Base-by-base conservation (phyloP, 2,329 filamentous ascomycete species). In the Cytospora schulzeri region DNA sequence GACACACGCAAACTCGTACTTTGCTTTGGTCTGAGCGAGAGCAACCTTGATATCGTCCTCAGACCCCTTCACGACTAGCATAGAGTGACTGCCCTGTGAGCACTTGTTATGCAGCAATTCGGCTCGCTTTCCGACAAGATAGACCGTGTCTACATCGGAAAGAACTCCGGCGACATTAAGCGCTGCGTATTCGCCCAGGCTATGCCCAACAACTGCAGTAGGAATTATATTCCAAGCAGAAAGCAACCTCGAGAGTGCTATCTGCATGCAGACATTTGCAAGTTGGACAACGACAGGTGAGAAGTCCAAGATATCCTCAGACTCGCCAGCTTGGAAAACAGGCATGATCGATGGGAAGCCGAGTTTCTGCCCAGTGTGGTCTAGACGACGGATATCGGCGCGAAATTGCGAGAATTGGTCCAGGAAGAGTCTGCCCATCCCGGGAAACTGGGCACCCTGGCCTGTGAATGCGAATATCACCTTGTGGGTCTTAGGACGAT, bases 141-240 rank as follows among this genome's bases (percentile, higher is more conserved):
- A 88, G 61, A 94, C 84, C 71, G 89, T 85, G 72, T 92, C 90
- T 68, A 85, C 85, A 26, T 85, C 87, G 15, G 88, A 90, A 24
- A 92, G 79, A 17, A 92, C 88, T 52, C 89, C 90, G 57, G 90
- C 88, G 41, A 88, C 82, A 70, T 90, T 83, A 8, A 92, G 83
- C 55, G 88, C 88, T 41, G 88, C 87, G 68, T 90, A 90, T 73
- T 91, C 88, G 52, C 88, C 88, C 29, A 91, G 76, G 67, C 86
- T 89, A 72, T 84, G 83, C 6, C 83, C 83, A 9, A 85, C 72
- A 3, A 85, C 82, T 3, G 55, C 57, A 52, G 53, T 14, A 1
- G 85, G 85, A 33, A 73, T 75, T 62, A 88, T 76, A 33, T 82
- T 83, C 81, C 83, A 84, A 2, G 80, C 82, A 17, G 68, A 71